These are phyloP conservation scores for Petunia hybrid DNA, from an alignment of 305 asterid genomes.

Conservation along the genomic window DNA sequence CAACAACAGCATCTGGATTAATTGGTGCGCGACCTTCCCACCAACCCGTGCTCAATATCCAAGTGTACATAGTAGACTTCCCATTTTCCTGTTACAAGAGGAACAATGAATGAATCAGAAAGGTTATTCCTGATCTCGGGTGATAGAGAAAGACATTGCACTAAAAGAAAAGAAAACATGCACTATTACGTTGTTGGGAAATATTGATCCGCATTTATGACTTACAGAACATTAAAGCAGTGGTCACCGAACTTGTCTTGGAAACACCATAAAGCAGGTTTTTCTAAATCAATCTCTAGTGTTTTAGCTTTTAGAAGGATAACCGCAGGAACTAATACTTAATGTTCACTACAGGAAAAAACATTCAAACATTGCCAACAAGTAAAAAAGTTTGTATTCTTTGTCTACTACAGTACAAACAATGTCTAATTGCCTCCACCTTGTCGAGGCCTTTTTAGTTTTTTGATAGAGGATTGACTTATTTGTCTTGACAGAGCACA, in stretches of 20 bases:
- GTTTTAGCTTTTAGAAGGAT: not conserved
- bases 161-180: not conserved
- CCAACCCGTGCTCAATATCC: slow-evolving; percentile 98
- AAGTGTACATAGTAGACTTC: slow-evolving; percentile 75
- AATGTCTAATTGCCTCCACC: not conserved
- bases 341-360: slow-evolving; percentile 5
- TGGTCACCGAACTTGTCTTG: not conserved
- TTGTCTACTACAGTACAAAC: not conserved
- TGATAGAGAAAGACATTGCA: not conserved
- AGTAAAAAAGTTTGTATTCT: slow-evolving; percentile 2
- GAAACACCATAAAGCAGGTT: not conserved
- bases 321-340: not conserved
- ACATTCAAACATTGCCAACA: not conserved
- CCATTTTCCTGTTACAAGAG: slow-evolving; percentile 77
- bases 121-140: not conserved
- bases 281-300: not conserved
- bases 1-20: slow-evolving; percentile 74
- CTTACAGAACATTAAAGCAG: not conserved
- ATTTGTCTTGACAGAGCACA: not conserved
- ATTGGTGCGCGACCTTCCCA: slow-evolving; percentile 83
- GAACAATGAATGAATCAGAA: not conserved
- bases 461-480: not conserved
- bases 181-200: not conserved
- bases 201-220: not conserved
- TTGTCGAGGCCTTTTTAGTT: not conserved